Evolutionary conservation across 2,329 filamentous ascomycete species (phyloP), one percentile per base, ranked within the genome.

Genomic region (Trichophyton simii): DNA sequence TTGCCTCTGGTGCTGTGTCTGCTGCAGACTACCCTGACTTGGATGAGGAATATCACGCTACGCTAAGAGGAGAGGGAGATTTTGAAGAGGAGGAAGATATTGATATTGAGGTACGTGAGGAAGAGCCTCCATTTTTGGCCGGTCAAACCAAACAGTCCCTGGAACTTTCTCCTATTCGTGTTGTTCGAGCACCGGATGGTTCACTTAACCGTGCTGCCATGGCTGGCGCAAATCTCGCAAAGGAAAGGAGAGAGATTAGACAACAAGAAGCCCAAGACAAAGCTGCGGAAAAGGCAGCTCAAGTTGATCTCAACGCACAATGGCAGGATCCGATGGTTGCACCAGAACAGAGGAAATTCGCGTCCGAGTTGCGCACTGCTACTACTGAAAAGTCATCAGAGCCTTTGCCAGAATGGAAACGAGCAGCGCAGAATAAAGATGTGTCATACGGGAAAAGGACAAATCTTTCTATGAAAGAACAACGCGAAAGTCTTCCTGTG

Each of bases 321-420:
- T 99, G 95, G 95, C 88, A 96, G 62, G 94, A 99, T 72, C 94
- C 94, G 0, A 96, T 99, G 91, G 87, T 90, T 13, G 84, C 86
- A 25, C 87, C 89, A 1, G 88, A 94, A 65, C 84, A 91, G 71
- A 83, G 88, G 61, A 87, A 94, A 66, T 99, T 99, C 74, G 94
- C 94, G 1, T 87, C 87, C 66, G 94, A 97, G 66, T 73, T 97
- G 58, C 83, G 89, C 60, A 87, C 83, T 65, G 80, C 86, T 0
- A 84, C 85, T 65, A 71, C 78, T 44, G 77, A 81, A 3, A 83
- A 83, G 66, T 75, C 83, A 1, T 78, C 78, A 0, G 87, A 89
- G 13, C 82, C 84, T 4, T 80, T 95, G 13, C 92, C 94, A 0
- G 94, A 97, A 73, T 97, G 94, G 94, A 96, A 95, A 75, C 84